Base-by-base conservation (phyloP, 352 stramenopile genomes). In the Globisporangium spinosum region DNA sequence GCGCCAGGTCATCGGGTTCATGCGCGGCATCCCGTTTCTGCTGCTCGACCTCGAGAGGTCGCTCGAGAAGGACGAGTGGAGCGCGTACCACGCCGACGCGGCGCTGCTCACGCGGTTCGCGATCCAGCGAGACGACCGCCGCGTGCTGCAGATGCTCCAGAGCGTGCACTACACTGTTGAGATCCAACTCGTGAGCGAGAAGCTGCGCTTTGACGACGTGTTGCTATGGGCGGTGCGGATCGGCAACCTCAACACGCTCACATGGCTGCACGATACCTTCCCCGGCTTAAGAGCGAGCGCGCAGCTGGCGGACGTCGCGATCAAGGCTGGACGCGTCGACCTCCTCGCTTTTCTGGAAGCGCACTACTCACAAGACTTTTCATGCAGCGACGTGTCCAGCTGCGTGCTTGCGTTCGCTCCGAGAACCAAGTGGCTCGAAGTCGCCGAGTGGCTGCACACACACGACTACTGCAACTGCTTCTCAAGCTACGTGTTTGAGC, bases 401-500 rank as follows among this genome's bases (percentile, higher is more conserved):
- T 67, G 61, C 32, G 34, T 32, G 15, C 61, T 67, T 17, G 45
- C 49, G 13, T 67, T 67, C 32, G 49, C 47, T 8, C 61, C 61
- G 22, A 51, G 47, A 17, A 8, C 29, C 12, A n/a, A 53, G 10
- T 58, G 47, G 61, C 47, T 38, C n/a, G 61, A n/a, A 2, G 61
- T 67, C 12, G 61, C 61, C 3, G 53, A 58, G 22, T 67, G 61
- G 61, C 49, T 67, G 6, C 27, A 67, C 13, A 20, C 3, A 15
- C 47, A 67, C 34, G 49, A 59, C 27, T 67, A 67, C 47, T n/a
- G 20, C 5, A 22, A 6, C 20, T 67, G 61, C 32, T 67, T 67
- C 22, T 67, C 61, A n/a, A 13, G 3, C 12, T 67, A 67, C 47
- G 61, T 67, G 43, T 23, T 67, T 17, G 61, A 67, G 49, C 61